Conservation (phyloP, 2,329 filamentous ascomycete genomes). For the Ceratocystis smalleyi region DNA sequence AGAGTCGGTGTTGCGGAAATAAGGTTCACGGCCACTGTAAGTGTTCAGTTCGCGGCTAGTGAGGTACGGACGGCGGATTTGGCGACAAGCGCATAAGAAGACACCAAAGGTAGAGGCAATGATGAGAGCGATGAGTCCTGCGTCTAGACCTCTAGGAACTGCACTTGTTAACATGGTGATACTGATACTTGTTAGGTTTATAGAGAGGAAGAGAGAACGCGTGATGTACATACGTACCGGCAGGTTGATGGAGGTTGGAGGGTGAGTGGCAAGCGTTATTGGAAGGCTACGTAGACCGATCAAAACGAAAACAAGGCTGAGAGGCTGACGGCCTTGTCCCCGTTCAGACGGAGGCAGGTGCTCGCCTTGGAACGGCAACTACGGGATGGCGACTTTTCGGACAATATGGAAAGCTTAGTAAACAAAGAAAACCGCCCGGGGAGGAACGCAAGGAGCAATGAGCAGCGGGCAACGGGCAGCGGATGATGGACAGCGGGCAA, state of each 20-base stretch:
- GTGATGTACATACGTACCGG: slow-evolving; percentile 3
- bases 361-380: slow-evolving; percentile 10
- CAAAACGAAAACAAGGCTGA: slow-evolving; percentile 8
- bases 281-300: background rate
- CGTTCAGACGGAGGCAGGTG: background rate
- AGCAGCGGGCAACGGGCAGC: too few relatives aligned
- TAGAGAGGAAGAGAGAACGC: background rate
- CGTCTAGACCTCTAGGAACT: slow-evolving; percentile 8
- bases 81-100: slow-evolving; percentile 12
- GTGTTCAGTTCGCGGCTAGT: background rate
- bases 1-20: slow-evolving; percentile 7
- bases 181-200: background rate
- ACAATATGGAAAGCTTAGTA: background rate
- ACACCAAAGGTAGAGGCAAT: slow-evolving; percentile 14
- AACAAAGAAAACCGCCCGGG: slow-evolving; percentile 17
- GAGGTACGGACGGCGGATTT: slow-evolving; percentile 5
- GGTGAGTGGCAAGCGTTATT: background rate
- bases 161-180: background rate
- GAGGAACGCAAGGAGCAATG: background rate
- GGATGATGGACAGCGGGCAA: too few relatives aligned
- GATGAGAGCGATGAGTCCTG: slow-evolving; percentile 11
- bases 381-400: background rate
- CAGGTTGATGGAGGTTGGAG: background rate
- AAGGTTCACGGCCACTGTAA: background rate
- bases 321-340: background rate